These are phyloP conservation scores for Actinidia arguta DNA, from an alignment of 179 eudicot genomes.

Conservation along the genomic window DNA sequence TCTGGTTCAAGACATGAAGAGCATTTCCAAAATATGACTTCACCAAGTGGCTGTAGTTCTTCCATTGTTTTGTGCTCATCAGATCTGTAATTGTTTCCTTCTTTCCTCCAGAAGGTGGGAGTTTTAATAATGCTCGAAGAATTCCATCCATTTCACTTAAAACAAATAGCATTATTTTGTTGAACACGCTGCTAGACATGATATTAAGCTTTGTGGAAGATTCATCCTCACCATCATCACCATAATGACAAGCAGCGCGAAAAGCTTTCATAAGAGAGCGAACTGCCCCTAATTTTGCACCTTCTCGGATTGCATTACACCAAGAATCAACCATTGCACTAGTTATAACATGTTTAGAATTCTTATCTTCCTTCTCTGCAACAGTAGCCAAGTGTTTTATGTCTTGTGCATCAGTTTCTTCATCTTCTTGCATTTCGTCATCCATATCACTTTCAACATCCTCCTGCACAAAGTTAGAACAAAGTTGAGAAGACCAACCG, in stretches of 20 bases:
- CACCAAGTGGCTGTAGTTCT: constrained; percentile 79
- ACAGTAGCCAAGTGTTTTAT: constrained; percentile 28
- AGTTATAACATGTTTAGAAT: constrained; percentile 57
- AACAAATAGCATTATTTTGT: constrained; percentile 81
- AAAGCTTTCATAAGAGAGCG: constrained; percentile 85
- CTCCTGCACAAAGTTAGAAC: constrained; percentile 36
- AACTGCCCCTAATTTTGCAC: constrained; percentile 65
- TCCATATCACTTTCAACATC: constrained; percentile 54
- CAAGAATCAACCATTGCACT: constrained; percentile 93
- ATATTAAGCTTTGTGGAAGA: constrained; percentile 54
- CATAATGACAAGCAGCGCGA: constrained; percentile 91
- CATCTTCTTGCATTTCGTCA: constrained; percentile 40
- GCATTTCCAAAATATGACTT: constrained; percentile 94
- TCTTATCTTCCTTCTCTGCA: constrained; percentile 45
- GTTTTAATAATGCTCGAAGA: constrained; percentile 69
- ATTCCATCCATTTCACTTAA: constrained; percentile 88
- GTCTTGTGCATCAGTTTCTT: constrained; percentile 32
- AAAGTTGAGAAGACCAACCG: constrained; percentile 1
- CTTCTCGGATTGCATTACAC: constrained; percentile 64
- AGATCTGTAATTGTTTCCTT: constrained; percentile 67
- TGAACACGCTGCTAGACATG: constrained; percentile 92
- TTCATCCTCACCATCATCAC: constrained; percentile 77
- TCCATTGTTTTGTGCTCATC: constrained; percentile 72
- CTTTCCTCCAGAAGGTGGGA: constrained; percentile 85
- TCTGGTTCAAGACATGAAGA: constrained; percentile 88